phyloP scores from a whole-genome alignment of 257 asterid genomes.

The Scutellaria galericulata region DNA sequence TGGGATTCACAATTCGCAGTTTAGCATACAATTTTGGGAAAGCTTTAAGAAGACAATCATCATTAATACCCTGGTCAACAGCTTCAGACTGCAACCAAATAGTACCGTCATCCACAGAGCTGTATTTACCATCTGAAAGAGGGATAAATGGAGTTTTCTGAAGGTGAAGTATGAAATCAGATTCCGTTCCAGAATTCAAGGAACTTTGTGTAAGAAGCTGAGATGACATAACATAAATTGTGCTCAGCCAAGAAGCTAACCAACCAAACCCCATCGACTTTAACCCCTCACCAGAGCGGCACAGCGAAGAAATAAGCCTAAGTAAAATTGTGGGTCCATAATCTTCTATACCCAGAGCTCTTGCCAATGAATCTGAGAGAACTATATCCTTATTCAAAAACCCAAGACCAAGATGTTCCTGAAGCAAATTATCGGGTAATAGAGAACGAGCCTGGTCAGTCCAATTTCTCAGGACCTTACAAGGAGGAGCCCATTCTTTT shows the following conservation, averaged over 20 bases:
- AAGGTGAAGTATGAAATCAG: constrained; percentile 58
- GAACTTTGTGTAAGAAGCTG: constrained; percentile 45
- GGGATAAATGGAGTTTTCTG: constrained; percentile 78
- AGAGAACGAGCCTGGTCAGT: constrained; percentile 69
- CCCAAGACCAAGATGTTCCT: constrained; percentile 87
- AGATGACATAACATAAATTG: constrained; percentile 58
- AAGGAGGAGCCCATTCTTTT: constrained; percentile 85
- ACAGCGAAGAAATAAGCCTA: constrained; percentile 62
- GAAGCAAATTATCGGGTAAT: constrained; percentile 71
- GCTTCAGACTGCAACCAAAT: constrained; percentile 80
- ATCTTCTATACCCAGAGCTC: constrained; percentile 85
- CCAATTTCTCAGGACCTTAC: constrained; percentile 91
- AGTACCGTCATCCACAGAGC: constrained; percentile 69
- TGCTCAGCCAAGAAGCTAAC: constrained; percentile 79
- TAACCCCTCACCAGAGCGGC: constrained; percentile 60
- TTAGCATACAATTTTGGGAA: constrained; percentile 73
- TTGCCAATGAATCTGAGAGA: constrained; percentile 81
- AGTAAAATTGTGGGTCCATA: constrained; percentile 78
- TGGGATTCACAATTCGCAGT: constrained; percentile 73
- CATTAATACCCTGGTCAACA: constrained; percentile 46
- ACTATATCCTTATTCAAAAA: constrained; percentile 76
- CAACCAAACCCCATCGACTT: constrained; percentile 74
- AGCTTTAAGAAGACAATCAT: constrained; percentile 56
- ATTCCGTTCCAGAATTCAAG: constrained; percentile 46
- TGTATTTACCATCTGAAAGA: constrained; percentile 74